Percentiles rank a stretch among this genome's conserved stretches.
Evolutionary conservation across 2,329 filamentous ascomycete species (phyloP).

Genomic region (Diaporthe ampelina): DNA sequence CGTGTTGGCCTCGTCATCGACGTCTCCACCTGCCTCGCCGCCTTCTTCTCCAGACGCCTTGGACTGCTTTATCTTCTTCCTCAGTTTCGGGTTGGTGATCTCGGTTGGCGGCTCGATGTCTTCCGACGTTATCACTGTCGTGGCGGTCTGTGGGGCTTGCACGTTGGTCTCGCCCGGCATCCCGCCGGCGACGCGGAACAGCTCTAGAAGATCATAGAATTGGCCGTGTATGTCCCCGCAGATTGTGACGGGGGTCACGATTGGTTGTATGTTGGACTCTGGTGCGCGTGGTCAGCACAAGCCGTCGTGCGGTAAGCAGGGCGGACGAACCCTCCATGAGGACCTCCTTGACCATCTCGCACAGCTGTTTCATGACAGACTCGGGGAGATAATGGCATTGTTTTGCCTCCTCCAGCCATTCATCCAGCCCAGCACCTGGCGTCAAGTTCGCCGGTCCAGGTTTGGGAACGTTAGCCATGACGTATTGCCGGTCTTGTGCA

Average conservation of each 20-base stretch:
- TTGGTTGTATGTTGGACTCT: slow-evolving; percentile 99
- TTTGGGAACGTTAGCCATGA: slow-evolving; percentile 77
- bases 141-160: slow-evolving; percentile 76
- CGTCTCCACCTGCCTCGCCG: slow-evolving; percentile 53
- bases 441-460: slow-evolving; percentile 90
- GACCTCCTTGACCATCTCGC: slow-evolving; percentile 98
- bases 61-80: slow-evolving; percentile 83
- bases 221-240: slow-evolving; percentile 99
- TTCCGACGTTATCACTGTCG: slow-evolving; percentile 86
- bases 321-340: slow-evolving; percentile 88
- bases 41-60: slow-evolving; percentile 56
- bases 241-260: slow-evolving; percentile 94
- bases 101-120: slow-evolving; percentile 92
- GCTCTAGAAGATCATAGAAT: slow-evolving; percentile 97
- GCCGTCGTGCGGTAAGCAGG: background rate
- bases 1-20: slow-evolving; percentile 62
- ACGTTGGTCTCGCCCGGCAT: slow-evolving; percentile 89
- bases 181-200: slow-evolving; percentile 95
- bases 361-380: slow-evolving; percentile 97
- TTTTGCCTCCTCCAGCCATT: slow-evolving; percentile 97
- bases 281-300: slow-evolving; percentile 9
- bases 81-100: slow-evolving; percentile 89
- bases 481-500: slow-evolving; percentile 44
- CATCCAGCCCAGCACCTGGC: slow-evolving; percentile 87
- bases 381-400: slow-evolving; percentile 98